Evolutionary conservation across 176 grass and related monocot species (phyloP), one percentile per base, ranked within the genome.

Genomic region (Carex scoparia): DNA sequence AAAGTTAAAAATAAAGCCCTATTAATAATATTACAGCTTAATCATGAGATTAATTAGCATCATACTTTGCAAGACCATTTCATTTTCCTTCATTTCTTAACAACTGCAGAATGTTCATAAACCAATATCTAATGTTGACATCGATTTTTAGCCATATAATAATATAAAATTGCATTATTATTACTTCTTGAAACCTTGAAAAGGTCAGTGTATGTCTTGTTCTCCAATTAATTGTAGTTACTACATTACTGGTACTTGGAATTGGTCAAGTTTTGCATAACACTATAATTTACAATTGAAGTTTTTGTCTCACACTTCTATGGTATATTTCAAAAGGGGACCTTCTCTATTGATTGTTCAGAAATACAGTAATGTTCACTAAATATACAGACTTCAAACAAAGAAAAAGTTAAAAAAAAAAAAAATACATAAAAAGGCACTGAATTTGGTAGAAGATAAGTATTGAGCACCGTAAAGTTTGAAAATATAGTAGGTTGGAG

Each of bases 401-500:
- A 49, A 10, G 46, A 0, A 65, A 65, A 12, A 31, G 30, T 65
- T 30, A 9, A 2, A 51, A 32, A 65, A 65, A 65, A 65, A 65
- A 30, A 7, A 65, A 69, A 16, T 14, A 12, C 10, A 53, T 32
- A 51, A 32, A 54, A 51, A 12, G 23, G 10, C 10, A 55, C 18
- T 53, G 2, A 51, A 49, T 60, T 76, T 5, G 58, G 14, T 28
- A 81, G 77, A 38, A 64, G 56, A 81, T 3, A 18, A 55, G 10
- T 30, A 65, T 12, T 51, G 30, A 28, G 8, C 89, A 93, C 94
- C 84, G 91, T 80, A n/a, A 94, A 90, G 86, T 63, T 92, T 2
- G 94, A 97, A 79, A 97, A 97, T 30, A 97, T 90, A 0, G 84
- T 85, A 1, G 94, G 94, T 13, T 94, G 88, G 58, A 94, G 61